Evolutionary conservation across 2,329 filamentous ascomycete species (phyloP), one percentile per base, ranked within the genome.

Genomic region (Venturiaceae sp.): DNA sequence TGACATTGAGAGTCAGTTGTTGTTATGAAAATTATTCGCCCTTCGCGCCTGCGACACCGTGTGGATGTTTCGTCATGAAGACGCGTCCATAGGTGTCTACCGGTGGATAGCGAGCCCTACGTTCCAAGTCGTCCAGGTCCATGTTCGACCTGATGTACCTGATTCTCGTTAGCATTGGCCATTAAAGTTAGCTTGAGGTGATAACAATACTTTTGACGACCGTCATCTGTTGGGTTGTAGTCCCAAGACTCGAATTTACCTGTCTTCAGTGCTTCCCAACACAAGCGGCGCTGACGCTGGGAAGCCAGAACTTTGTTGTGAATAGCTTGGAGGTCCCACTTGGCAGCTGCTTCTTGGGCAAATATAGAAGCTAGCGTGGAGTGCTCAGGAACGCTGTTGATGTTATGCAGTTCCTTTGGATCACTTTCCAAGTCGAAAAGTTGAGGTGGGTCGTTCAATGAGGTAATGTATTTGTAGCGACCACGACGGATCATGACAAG

Each of bases 401-500:
- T 75, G 71, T 95, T 92, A 63, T 80, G 75, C n/a, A 90, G 72
- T 74, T 96, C 90, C 34, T 84, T 74, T 0, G 90, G 90, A 67
- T 96, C 92, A 21, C 77, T 72, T 47, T 79, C 77, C 6, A 96
- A 78, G 72, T 96, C 88, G 78, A 84, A 96, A 13, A 96, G 81
- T 75, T 94, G 90, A 32, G 88, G 85, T 33, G 87, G 85, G 68
- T 96, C 92, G 23, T 85, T 86, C 6, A 91, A 85, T 66, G 90
- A 96, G 62, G 83, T 90, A 63, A 94, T 84, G 71, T 91, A 96
- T 77, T 96, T 96, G 90, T 90, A 96, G 52, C 82, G 80, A 8
- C 90, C 90, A 58, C 90, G 86, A 60, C 88, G 85, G 68, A 96
- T 96, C 92, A 96, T 96, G 80, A 95, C 90, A 59, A 95, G 82